A percentile compares a stretch with the other conserved stretches of the same genome.
Evolutionary conservation across 345 rosid genomes (phyloP).

Genomic region (Geranium brycei): DNA sequence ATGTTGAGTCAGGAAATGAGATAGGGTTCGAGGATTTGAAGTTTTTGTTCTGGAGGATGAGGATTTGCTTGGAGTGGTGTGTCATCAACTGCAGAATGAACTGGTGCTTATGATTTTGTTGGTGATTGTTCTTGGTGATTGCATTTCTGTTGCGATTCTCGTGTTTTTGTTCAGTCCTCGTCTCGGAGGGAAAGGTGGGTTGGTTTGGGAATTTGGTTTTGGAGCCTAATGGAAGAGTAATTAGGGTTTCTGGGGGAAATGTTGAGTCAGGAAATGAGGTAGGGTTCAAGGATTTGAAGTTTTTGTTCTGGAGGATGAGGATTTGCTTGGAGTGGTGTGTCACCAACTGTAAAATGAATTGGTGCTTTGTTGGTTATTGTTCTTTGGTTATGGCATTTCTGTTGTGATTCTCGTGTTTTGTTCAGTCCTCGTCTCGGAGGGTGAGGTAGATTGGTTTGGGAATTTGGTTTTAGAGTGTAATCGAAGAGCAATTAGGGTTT

Average conservation of each 20-base stretch:
- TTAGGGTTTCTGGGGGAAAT: not conserved
- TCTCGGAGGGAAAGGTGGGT: too few species aligned
- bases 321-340: not conserved
- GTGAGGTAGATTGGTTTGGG: not conserved
- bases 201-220: not conserved
- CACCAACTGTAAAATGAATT: not conserved
- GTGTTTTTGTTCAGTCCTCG: too few species aligned
- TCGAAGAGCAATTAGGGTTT: not conserved
- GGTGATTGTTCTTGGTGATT: not conserved
- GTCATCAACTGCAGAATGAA: not conserved
- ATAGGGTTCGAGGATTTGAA: not conserved
- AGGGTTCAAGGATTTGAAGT: not conserved
- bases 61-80: not conserved
- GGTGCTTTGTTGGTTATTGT: too few species aligned
- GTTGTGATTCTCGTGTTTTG: not conserved
- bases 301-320: not conserved
- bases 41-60: not conserved
- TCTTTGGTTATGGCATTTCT: not conserved
- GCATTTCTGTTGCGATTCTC: too few species aligned
- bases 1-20: not conserved
- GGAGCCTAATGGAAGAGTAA: not conserved
- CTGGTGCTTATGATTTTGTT: slow-evolving; percentile 6
- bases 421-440: not conserved
- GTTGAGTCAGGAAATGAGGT: not conserved
- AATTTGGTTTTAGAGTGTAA: not conserved